Base-by-base conservation (phyloP, 2,329 filamentous ascomycete species). In the Tolypocladium tropicale region DNA sequence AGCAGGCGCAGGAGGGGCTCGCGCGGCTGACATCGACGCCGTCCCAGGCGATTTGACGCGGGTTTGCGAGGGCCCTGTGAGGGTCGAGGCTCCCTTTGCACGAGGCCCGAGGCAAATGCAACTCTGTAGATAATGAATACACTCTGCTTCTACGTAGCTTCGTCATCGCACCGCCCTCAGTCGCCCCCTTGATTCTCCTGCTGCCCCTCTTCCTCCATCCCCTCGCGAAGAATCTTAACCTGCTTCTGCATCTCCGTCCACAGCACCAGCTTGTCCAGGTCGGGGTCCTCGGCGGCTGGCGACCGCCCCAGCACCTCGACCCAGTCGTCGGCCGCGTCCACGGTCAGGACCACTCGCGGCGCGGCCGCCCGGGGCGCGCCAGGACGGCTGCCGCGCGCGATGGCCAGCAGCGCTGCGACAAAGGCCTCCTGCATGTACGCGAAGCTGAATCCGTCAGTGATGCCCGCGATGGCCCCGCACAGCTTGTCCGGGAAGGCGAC, bases 391-490 rank as follows among this genome's bases (percentile, higher is more conserved):
- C 16, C 12, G 16, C 71, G 71, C 0, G 82, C 84, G 56, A 88
- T 80, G 3, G 79, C 77, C 30, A 88, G 70, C 55, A 88, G 65
- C 2, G 80, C 77, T 1, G 83, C 82, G 0, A 88, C 81, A 64
- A 88, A 88, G 0, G 82, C 84, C 66, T 88, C 85, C 64, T 88
- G 84, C 68, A 88, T 78, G 64, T 87, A 88, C 0, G 84, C 84
- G 65, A 88, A 88, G 60, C 81, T 84, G 67, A 88, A 88, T n/a
- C 76, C 76, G 30, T 79, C 69, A 0, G 83, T 88, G 58, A 86
- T 83, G 11, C 75, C 74, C 3, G 84, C 84, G 58, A 87, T 78
- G n/a, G 79, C 77, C 1, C 65, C 63, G 64, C 79, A 82, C 5
- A 88, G 73, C 58, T 74, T 72, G 63, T 81, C 75, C 0, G 83